Evolutionary conservation across 495 filamentous ascomycete genomes (phyloP).

Genomic region (Platismatia glauca): DNA sequence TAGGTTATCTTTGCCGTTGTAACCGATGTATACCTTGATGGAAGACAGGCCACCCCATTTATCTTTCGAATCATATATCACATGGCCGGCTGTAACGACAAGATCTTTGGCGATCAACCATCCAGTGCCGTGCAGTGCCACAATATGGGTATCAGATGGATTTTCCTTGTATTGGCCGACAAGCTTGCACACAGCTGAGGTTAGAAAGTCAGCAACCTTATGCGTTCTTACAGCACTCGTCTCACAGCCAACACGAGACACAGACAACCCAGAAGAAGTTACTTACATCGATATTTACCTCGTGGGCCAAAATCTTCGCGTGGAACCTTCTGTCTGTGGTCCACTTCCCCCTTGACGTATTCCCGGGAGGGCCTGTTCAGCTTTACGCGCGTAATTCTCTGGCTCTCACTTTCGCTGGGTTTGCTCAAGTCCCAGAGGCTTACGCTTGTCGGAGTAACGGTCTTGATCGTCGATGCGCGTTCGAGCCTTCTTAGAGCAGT

Average conservation of each 20-base stretch:
- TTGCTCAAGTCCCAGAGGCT: not conserved
- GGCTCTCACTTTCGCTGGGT: not conserved
- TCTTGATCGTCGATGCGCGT: not conserved
- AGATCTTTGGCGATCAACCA: not conserved
- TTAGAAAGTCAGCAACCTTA: not conserved
- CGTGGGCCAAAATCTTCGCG: not conserved
- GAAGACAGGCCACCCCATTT: not conserved
- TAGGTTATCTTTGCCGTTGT: not conserved
- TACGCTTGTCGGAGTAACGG: not conserved
- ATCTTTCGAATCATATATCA: not conserved
- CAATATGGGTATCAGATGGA: not conserved
- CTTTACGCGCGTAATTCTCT: not conserved
- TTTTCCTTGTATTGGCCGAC: not conserved
- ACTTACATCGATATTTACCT: not conserved
- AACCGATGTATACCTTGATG: not conserved
- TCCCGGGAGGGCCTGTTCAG: not conserved
- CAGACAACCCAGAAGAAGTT: not conserved
- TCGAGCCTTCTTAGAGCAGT: not conserved
- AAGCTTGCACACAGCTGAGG: not conserved
- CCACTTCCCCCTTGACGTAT: not conserved
- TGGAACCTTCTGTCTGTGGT: not conserved
- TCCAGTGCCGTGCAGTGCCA: not conserved
- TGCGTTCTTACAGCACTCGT: not conserved
- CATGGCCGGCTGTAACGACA: not conserved
- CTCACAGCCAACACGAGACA: not conserved